Conservation (phyloP, 2,329 filamentous ascomycete genomes). For the Aspergillus niger region DNA sequence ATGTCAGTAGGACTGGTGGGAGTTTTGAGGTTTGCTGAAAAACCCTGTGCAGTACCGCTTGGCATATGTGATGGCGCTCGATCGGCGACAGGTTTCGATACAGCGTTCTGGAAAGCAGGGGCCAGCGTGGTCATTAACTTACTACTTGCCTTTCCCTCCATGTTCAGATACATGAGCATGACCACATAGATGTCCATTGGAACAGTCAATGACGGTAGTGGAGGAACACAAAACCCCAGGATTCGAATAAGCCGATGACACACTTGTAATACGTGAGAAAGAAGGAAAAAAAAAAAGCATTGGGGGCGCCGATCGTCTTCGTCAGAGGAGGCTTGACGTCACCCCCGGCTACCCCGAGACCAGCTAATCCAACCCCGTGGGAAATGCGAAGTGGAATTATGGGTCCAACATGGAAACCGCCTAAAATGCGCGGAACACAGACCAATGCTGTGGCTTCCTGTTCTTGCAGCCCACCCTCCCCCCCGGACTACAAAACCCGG, state of each 20-base stretch:
- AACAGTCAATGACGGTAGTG: background rate
- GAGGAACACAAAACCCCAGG: background rate
- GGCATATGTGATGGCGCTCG: background rate
- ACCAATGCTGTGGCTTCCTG: background rate
- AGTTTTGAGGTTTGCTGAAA: background rate
- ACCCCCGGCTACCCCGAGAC: constrained; percentile 17
- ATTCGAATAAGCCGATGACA: background rate
- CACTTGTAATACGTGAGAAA: background rate
- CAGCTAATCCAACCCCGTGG: constrained; percentile 7
- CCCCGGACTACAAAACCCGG: background rate
- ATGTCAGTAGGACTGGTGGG: background rate
- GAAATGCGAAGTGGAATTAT: background rate
- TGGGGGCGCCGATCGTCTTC: constrained; percentile 3
- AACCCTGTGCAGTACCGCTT: background rate
- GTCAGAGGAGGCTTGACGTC: constrained; percentile 24
- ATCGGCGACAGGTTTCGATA: constrained; percentile 8
- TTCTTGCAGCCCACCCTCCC: background rate
- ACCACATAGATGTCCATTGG: background rate
- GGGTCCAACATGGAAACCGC: background rate
- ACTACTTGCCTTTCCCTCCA: background rate
- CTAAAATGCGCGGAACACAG: background rate
- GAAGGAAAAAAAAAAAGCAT: background rate
- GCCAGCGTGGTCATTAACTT: background rate
- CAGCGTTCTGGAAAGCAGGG: constrained; percentile 9
- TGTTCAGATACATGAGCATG: background rate